Evolutionary conservation across 2,329 filamentous ascomycete genomes (phyloP).

Genomic region (Penicillium capsulatum): DNA sequence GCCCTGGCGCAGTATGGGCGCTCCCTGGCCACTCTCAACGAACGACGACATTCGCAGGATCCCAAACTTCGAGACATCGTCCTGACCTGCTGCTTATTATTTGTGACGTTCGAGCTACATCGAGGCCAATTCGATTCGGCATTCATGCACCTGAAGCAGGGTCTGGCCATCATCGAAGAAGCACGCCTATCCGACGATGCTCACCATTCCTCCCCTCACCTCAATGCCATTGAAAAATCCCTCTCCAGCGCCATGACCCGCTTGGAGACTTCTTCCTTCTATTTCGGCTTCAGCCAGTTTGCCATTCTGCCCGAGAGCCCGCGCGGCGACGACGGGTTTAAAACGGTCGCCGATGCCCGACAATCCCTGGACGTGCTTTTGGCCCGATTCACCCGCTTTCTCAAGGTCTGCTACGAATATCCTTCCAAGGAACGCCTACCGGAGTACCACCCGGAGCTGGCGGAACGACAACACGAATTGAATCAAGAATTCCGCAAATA

Average conservation of each 20-base stretch:
- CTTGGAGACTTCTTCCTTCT: conserved; percentile 9
- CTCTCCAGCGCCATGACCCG: conserved; percentile 11
- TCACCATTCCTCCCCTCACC: background rate
- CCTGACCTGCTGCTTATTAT: conserved; percentile 25
- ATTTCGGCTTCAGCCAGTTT: conserved; percentile 4
- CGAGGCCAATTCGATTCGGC: conserved; percentile 21
- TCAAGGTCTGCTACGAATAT: no score
- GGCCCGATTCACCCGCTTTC: background rate
- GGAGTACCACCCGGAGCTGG: conserved; percentile 1
- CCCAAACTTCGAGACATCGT: conserved; percentile 15
- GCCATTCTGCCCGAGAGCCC: background rate
- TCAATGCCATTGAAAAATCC: conserved; percentile 1
- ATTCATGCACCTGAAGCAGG: conserved; percentile 21
- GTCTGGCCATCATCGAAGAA: conserved; percentile 20
- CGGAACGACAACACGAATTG: background rate
- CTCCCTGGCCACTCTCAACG: conserved; percentile 16
- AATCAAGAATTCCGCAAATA: background rate
- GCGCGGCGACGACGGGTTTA: background rate
- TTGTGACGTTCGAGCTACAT: conserved; percentile 23
- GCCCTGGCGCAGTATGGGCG: conserved; percentile 23
- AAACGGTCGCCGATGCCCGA: background rate
- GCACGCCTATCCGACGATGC: no score
- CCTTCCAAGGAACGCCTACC: conserved; percentile 1
- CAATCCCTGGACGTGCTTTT: background rate
- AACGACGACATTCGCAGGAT: conserved; percentile 13